phyloP scores from a whole-genome alignment of 2,329 filamentous ascomycete genomes.

The Cordyceps javanica region DNA sequence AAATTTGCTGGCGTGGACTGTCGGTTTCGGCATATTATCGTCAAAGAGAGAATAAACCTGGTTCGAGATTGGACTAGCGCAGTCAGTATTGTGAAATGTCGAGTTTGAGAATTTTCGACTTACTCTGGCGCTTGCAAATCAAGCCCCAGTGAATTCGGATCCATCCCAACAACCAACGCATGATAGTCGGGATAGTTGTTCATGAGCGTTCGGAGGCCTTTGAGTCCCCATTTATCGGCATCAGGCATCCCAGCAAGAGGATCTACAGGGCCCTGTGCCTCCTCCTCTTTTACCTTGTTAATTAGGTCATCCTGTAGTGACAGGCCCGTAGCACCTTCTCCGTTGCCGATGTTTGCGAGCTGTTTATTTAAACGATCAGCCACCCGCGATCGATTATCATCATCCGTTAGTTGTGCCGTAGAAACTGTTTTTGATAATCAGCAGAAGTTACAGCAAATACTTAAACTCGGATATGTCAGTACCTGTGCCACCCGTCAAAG shows the following conservation, averaged over 20 bases:
- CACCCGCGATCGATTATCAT: not conserved
- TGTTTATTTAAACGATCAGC: conserved; percentile 6
- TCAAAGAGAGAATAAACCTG: conserved; percentile 58
- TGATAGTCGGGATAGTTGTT: conserved; percentile 59
- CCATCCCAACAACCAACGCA: conserved; percentile 53
- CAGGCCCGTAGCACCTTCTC: not conserved
- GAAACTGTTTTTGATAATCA: not conserved
- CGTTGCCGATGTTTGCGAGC: conserved; percentile 1
- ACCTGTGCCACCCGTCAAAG: conserved; percentile 36
- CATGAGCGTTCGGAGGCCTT: conserved; percentile 57
- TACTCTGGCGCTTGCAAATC: conserved; percentile 54
- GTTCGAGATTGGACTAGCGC: conserved; percentile 45
- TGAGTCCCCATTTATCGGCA: conserved; percentile 59
- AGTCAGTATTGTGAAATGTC: not conserved
- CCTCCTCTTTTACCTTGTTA: conserved; percentile 34
- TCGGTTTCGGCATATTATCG: conserved; percentile 51
- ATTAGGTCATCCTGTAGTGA: not conserved
- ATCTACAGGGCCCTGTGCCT: conserved; percentile 44
- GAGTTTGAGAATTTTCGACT: conserved; percentile 22
- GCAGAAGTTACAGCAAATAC: not conserved
- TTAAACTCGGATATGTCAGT: not conserved
- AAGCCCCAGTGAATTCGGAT: conserved; percentile 50
- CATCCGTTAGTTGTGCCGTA: not conserved
- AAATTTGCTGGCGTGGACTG: conserved; percentile 44
- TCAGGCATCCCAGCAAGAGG: conserved; percentile 56